phyloP scores from a whole-genome alignment of 441 rosid genomes.

The Dalechampia spathulata region DNA sequence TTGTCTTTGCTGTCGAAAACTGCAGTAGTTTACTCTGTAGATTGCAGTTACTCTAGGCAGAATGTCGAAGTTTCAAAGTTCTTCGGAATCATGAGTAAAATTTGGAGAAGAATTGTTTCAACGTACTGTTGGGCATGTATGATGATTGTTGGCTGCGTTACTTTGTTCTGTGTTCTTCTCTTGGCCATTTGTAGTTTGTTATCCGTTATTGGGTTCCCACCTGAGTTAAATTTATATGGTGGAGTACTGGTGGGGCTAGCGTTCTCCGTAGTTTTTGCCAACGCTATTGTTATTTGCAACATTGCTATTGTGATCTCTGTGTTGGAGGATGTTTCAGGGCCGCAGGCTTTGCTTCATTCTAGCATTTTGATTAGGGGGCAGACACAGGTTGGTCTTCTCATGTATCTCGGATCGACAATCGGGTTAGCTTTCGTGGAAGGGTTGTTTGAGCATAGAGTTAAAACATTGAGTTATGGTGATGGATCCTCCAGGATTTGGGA shows the following conservation, averaged over 20 bases:
- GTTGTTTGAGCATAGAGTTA: conserved; percentile 87
- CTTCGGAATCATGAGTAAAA: conserved; percentile 32
- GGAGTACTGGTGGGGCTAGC: conserved; percentile 45
- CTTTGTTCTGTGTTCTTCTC: conserved; percentile 58
- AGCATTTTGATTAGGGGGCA: conserved; percentile 71
- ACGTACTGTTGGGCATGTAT: conserved; percentile 69
- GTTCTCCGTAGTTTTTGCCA: conserved; percentile 81
- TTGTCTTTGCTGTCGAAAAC: conserved; percentile 56
- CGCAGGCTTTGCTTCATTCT: conserved; percentile 56
- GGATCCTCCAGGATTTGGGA: conserved; percentile 93
- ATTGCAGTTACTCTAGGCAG: conserved; percentile 61
- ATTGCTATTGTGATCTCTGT: conserved; percentile 65
- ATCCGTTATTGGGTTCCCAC: conserved; percentile 46
- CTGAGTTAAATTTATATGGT: conserved; percentile 49
- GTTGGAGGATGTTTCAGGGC: conserved; percentile 85
- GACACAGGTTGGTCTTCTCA: conserved; percentile 83
- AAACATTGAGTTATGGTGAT: conserved; percentile 81
- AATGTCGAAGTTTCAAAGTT: conserved; percentile 45
- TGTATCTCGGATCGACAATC: conserved; percentile 76
- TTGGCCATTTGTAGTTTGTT: conserved; percentile 42
- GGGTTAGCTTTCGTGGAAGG: conserved; percentile 76
- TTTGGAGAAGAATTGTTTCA: conserved; percentile 57
- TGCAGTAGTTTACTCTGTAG: conserved; percentile 71
- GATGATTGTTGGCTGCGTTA: conserved; percentile 51
- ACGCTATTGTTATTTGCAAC: conserved; percentile 66